Conservation (phyloP, 2,329 filamentous ascomycete genomes). For the Arthrobotrys iridis region DNA sequence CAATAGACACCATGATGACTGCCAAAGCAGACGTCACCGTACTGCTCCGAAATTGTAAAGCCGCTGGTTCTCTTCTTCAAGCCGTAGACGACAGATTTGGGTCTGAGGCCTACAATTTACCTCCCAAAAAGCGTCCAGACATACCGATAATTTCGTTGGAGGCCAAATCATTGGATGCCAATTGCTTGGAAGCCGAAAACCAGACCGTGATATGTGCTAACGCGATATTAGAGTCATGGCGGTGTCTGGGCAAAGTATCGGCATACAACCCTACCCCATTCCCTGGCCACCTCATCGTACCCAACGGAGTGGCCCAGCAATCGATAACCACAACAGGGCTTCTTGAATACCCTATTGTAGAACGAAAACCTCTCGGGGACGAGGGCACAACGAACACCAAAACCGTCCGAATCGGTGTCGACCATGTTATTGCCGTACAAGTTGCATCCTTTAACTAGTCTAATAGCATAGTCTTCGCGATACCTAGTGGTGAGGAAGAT, state of each 20-base stretch:
- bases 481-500: not conserved
- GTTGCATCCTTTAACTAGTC: constrained; percentile 13
- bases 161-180: not conserved
- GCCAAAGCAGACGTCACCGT: not conserved
- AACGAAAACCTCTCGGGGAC: not conserved
- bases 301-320: not conserved
- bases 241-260: not conserved
- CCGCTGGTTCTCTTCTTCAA: not conserved
- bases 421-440: constrained; percentile 10
- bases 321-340: too few species aligned
- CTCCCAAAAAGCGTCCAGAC: not conserved
- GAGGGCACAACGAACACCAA: not conserved
- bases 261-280: not conserved
- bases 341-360: not conserved
- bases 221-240: not conserved
- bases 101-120: not conserved
- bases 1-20: not conserved
- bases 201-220: not conserved
- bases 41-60: not conserved
- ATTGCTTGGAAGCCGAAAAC: not conserved
- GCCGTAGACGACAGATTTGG: not conserved
- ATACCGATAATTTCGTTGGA: not conserved
- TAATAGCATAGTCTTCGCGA: constrained; percentile 6
- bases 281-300: not conserved
- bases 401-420: not conserved